Base-by-base conservation (phyloP, 2,329 filamentous ascomycete species). In the Hyphodiscus sp. region DNA sequence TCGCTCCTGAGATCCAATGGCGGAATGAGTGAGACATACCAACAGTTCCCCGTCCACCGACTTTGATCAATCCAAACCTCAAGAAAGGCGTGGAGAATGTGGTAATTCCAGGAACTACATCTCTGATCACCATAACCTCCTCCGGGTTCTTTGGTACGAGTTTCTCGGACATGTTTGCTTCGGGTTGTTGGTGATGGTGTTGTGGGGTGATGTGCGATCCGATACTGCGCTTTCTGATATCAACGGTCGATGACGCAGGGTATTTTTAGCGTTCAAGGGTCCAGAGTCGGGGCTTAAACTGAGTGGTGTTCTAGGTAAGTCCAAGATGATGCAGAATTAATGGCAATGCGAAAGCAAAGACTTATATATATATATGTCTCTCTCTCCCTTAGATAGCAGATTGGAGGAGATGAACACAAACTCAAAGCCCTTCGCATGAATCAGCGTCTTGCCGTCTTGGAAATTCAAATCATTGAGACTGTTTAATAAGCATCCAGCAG, bases 51-150 rank as follows among this genome's bases (percentile, higher is more conserved):
- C 94, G 80, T 45, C 91, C 92, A 52, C 94, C 94, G 64, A 99
- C 77, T 67, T 89, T 89, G 65, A 96, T 72, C 48, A 74, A 76
- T 49, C 91, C 91, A 65, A 89, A 88, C 46, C 94, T 87, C 49
- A 81, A 71, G 72, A 99, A 99, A 8, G 94, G 94, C 1, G 91
- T 79, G 10, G 87, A 91, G 63, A 91, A 78, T 13, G 87, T 95
- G 43, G 82, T 83, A 58, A 96, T 79, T 61, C 86, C 85, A 15
- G 89, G 87, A 1, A 87, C 89, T 63, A 97, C 73, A 63, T 91
- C 80, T 59, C 92, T 88, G 65, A 95, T 92, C 57, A 96, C 89
- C 86, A 96, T 95, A 59, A 94, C 85, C 65, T 89, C 82, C 18
- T 83, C 80, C 13, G 91, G 91, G 63, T 92, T 85, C 16, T 73